A percentile compares a stretch with the other conserved stretches of the same genome.
phyloP scores from a whole-genome alignment of 116 monocot genomes.

The Phalaenopsis hybrid region DNA sequence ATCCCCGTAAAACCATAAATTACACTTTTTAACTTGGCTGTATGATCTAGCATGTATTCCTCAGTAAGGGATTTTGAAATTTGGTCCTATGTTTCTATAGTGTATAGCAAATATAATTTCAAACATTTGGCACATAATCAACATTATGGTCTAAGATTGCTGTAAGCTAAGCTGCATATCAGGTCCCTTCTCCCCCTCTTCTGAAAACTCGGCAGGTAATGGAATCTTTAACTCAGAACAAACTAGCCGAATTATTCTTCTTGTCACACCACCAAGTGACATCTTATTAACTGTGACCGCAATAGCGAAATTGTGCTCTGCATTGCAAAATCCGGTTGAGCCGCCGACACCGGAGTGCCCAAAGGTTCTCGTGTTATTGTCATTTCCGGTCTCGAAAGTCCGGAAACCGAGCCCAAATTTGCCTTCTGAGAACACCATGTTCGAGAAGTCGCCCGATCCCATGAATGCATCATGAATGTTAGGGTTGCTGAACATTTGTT shows the following conservation, averaged over 20 bases:
- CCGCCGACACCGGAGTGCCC: constrained; percentile 97
- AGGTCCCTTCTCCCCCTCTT: constrained; percentile 52
- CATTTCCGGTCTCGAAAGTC: constrained; percentile 26
- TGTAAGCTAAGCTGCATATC: constrained; percentile 66
- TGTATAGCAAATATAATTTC: background rate
- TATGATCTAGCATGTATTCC: background rate
- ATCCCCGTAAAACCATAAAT: background rate
- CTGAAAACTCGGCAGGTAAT: constrained; percentile 74
- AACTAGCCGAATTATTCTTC: constrained; percentile 71
- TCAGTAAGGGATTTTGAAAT: too few species aligned
- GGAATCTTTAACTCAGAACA: constrained; percentile 73
- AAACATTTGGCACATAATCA: background rate
- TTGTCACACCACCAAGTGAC: constrained; percentile 75
- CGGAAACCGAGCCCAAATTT: constrained; percentile 86
- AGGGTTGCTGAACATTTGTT: constrained; percentile 38
- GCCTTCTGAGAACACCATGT: constrained; percentile 48
- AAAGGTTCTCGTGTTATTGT: constrained; percentile 33
- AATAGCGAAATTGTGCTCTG: constrained; percentile 68
- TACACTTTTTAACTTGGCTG: background rate
- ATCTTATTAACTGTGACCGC: constrained; percentile 89
- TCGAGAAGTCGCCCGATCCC: constrained; percentile 55
- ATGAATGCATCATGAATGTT: constrained; percentile 71
- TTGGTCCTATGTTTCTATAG: too few species aligned
- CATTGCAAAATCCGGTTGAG: constrained; percentile 76
- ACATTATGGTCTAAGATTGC: background rate